These are phyloP conservation scores for Elasticomyces elasticus DNA, from an alignment of 495 filamentous ascomycete species.

Conservation along the genomic window DNA sequence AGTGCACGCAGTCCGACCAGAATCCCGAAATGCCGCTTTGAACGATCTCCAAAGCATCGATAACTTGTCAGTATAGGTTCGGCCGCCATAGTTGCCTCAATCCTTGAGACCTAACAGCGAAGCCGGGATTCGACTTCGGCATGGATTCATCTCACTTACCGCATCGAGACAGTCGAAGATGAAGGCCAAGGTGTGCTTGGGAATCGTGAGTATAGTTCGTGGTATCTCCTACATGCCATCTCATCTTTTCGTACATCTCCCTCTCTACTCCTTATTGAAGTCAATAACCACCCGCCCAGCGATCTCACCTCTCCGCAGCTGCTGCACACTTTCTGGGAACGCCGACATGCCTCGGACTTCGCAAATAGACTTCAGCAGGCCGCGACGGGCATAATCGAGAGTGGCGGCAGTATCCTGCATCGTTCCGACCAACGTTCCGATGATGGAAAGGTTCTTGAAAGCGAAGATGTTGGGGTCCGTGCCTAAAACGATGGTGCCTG, in stretches of 20 bases:
- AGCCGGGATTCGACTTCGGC: neutral
- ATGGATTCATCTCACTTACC: neutral
- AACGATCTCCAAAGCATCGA: too few species aligned
- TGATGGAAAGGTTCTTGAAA: constrained; percentile 39
- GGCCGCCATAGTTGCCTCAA: too few species aligned
- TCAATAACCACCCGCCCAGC: constrained; percentile 43
- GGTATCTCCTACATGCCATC: neutral
- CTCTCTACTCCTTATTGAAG: constrained; percentile 32
- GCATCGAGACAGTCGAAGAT: neutral
- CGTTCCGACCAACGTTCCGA: constrained; percentile 41
- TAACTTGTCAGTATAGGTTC: too few species aligned
- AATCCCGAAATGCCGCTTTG: too few species aligned
- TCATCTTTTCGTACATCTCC: neutral
- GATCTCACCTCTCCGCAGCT: constrained; percentile 34
- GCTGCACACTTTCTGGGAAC: constrained; percentile 30
- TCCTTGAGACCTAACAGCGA: neutral
- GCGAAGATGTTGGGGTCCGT: constrained; percentile 36
- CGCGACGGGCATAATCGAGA: constrained; percentile 40
- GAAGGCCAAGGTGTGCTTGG: too few species aligned
- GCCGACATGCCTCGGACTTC: constrained; percentile 26
- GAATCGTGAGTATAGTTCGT: neutral
- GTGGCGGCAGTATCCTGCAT: constrained; percentile 37
- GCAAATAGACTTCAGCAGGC: constrained; percentile 30
- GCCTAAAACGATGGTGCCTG: constrained; percentile 30
- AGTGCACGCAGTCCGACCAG: too few species aligned